A percentile compares a stretch with the other conserved stretches of the same genome.
Conservation (phyloP, 306 rosid genomes). For the Rosa multiflora region DNA sequence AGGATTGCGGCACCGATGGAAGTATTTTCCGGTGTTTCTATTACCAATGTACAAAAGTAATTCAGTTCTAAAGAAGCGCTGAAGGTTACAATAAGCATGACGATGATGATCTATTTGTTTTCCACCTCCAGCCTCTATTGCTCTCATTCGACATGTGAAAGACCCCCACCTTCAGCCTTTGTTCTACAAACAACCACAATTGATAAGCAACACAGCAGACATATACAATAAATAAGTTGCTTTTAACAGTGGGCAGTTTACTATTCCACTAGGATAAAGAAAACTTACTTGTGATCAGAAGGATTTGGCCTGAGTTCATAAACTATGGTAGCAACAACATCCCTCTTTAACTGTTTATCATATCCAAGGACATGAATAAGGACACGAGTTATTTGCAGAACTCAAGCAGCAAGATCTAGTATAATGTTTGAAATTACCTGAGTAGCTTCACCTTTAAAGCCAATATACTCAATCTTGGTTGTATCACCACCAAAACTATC, state of each 20-base stretch:
- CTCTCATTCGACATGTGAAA: conserved; percentile 76
- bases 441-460: conserved; percentile 97
- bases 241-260: neutral
- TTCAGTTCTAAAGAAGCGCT: neutral
- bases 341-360: conserved; percentile 75
- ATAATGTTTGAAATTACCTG: conserved; percentile 56
- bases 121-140: neutral
- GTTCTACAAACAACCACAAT: conserved; percentile 51
- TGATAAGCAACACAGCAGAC: conserved; percentile 2
- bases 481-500: conserved; percentile 84
- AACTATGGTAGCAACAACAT: conserved; percentile 83
- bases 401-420: conserved; percentile 12
- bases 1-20: neutral
- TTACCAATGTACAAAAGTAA: neutral
- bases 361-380: conserved; percentile 18
- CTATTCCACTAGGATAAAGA: neutral
- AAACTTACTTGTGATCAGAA: conserved; percentile 92
- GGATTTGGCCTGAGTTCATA: conserved; percentile 96
- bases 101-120: neutral
- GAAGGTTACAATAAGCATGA: neutral
- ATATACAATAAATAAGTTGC: neutral
- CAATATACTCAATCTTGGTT: conserved; percentile 82
- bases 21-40: neutral
- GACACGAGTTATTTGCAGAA: conserved; percentile 1
- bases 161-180: conserved; percentile 72